Percentiles rank a stretch among this genome's conserved stretches.
phyloP scores from a whole-genome alignment of 176 grass and related monocot species.

The Musa acuminata region DNA sequence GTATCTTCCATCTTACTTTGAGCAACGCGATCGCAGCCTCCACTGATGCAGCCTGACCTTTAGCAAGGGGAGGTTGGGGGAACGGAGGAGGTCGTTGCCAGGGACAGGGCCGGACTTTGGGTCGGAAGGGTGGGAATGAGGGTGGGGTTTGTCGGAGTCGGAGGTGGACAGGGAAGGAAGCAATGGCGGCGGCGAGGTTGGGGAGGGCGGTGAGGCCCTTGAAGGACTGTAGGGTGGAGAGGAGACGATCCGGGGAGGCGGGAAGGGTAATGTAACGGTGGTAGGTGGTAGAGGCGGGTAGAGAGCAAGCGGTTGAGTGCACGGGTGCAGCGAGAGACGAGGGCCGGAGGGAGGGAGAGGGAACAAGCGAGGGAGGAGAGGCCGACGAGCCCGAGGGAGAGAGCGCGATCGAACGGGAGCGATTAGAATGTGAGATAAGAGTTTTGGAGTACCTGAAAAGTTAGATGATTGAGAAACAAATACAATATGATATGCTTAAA shows the following conservation, averaged over 20 bases:
- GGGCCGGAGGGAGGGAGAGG: neutral
- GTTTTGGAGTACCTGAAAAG: slow-evolving; percentile 18
- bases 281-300: slow-evolving; percentile 24
- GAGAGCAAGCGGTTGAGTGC: slow-evolving; percentile 15
- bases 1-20: slow-evolving; percentile 36
- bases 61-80: neutral
- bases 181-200: slow-evolving; percentile 10
- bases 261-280: slow-evolving; percentile 15
- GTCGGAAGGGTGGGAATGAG: neutral
- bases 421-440: slow-evolving; percentile 12
- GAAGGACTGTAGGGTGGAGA: slow-evolving; percentile 6
- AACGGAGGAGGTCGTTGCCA: slow-evolving; percentile 8
- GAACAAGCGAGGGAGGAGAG: slow-evolving; percentile 6
- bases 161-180: slow-evolving; percentile 12
- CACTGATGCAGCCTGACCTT: slow-evolving; percentile 17
- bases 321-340: slow-evolving; percentile 17
- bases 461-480: slow-evolving; percentile 3
- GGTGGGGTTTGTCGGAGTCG: neutral
- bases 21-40: slow-evolving; percentile 31
- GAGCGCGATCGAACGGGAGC: slow-evolving; percentile 10
- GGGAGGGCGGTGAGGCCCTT: slow-evolving; percentile 9
- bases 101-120: neutral
- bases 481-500: no score
- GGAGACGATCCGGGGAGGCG: neutral
- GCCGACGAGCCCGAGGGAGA: slow-evolving; percentile 10